Evolutionary conservation across 208 protist species (phyloP).

Genomic region (Kentomonas sorsogonicus): DNA sequence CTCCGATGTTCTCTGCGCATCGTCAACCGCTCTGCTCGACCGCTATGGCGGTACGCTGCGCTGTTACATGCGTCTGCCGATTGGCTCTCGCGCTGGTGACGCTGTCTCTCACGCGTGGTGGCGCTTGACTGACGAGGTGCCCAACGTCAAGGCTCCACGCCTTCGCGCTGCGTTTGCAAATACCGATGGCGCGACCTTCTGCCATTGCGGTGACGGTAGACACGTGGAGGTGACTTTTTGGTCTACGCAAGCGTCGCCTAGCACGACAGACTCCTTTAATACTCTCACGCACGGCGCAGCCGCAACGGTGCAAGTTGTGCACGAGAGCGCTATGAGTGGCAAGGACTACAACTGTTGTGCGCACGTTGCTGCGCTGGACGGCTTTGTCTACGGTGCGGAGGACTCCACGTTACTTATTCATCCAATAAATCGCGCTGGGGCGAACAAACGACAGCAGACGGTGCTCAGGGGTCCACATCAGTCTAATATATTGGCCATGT

Average conservation of each 20-base stretch:
- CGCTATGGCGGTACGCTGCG: constrained; percentile 45
- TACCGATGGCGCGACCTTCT: too few species aligned
- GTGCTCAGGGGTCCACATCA: constrained; percentile 67
- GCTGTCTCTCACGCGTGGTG: too few species aligned
- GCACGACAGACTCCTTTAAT: too few species aligned
- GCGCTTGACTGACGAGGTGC: too few species aligned
- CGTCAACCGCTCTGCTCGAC: constrained; percentile 22
- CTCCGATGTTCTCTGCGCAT: constrained; percentile 33
- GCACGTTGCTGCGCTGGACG: constrained; percentile 22
- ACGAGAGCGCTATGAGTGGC: constrained; percentile 30
- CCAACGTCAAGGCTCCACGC: too few species aligned
- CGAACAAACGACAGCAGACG: too few species aligned
- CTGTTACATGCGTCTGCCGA: too few species aligned
- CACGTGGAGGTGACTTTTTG: too few species aligned
- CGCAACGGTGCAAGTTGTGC: constrained; percentile 20
- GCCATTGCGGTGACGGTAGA: too few species aligned
- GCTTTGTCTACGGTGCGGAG: constrained; percentile 56
- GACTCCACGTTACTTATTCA: constrained; percentile 47
- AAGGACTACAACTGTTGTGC: constrained; percentile 68
- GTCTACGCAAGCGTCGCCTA: too few species aligned
- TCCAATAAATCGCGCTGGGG: neutral
- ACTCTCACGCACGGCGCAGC: neutral
- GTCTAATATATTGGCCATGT: constrained; percentile 68
- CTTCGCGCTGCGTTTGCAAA: too few species aligned
- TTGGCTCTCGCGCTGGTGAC: too few species aligned